Base-by-base conservation (phyloP, 768 basidiomycete genomes). In the Suillus spraguei region DNA sequence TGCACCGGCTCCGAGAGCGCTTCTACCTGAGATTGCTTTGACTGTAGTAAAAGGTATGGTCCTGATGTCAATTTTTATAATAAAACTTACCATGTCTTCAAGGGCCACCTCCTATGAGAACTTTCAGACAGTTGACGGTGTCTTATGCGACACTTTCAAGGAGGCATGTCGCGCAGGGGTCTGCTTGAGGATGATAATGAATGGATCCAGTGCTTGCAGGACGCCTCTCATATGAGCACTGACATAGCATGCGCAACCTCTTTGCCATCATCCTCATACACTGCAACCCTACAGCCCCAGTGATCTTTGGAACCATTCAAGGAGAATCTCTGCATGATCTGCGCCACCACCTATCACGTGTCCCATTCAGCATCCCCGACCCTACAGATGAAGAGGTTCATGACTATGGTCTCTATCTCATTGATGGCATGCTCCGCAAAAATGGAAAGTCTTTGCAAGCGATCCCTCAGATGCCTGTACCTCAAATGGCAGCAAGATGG, bases 171-270 rank as follows among this genome's bases (percentile, higher is more conserved):
- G 72, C 75, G 75, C 24, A 55, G 60, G 7, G 82, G 81, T 1
- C 74, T 85, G 0, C 70, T 85, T 5, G 75, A 82, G 24, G 78
- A 83, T 76, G 79, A 86, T 67, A 67, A 67, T n/a, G 82, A 86
- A 66, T 85, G 81, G 79, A 20, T 68, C 0, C 63, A 64, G 7
- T 84, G 82, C 66, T 63, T 86, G 0, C 8, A 68, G 20, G 82
- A 86, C 16, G 82, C 80, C 44, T 63, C 70, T 17, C 36, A 60
- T 0, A 81, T 84, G 68, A 70, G 75, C 35, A 79, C 74, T 24
- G 82, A 1, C 10, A 8, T 10, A 69, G 70, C 6, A 68, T 84
- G 0, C 68, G 76, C 0, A 55, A 66, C 5, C 73, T 84, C 0
- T 85, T 85, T 72, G 74, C 71, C 0, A 77, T 73, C 16, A 76